A percentile compares a stretch with the other conserved stretches of the same genome.
These are phyloP conservation scores for Rhynchosporium secalis DNA, from an alignment of 2,329 filamentous ascomycete genomes.

Conservation along the genomic window DNA sequence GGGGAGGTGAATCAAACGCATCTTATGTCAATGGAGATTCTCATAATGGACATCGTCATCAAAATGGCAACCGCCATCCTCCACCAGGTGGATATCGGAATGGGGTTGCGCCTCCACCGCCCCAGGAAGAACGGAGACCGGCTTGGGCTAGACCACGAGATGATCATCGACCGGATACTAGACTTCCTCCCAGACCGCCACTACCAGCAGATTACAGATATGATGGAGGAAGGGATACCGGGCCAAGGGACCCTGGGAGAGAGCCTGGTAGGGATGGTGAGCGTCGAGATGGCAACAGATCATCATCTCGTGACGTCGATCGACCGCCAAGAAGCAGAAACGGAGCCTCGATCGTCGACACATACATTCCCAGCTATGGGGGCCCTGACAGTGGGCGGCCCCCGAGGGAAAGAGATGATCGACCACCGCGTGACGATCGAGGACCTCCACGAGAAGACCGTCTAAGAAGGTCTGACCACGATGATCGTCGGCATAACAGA, in stretches of 20 bases:
- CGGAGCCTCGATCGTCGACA: slow-evolving; percentile 44
- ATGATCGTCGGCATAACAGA: slow-evolving; percentile 42
- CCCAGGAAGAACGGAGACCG: slow-evolving; percentile 38
- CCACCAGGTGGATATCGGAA: slow-evolving; percentile 34
- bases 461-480: slow-evolving; percentile 38
- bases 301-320: slow-evolving; percentile 43
- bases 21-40: slow-evolving; percentile 32
- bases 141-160: slow-evolving; percentile 37
- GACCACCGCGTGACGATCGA: slow-evolving; percentile 42
- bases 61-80: slow-evolving; percentile 36
- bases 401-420: slow-evolving; percentile 42
- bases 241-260: background rate
- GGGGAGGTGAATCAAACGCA: slow-evolving; percentile 36
- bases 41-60: slow-evolving; percentile 35
- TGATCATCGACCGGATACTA: slow-evolving; percentile 33
- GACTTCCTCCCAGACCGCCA: slow-evolving; percentile 38
- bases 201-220: slow-evolving; percentile 33
- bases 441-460: slow-evolving; percentile 32
- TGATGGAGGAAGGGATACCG: slow-evolving; percentile 30
- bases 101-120: slow-evolving; percentile 32
- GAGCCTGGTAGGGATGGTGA: slow-evolving; percentile 26
- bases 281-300: slow-evolving; percentile 45
- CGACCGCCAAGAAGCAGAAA: slow-evolving; percentile 31
- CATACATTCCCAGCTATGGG: slow-evolving; percentile 52
- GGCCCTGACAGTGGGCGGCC: slow-evolving; percentile 40